phyloP scores from a whole-genome alignment of 805 yeast genomes.

The Sugiyamaella marilandica region DNA sequence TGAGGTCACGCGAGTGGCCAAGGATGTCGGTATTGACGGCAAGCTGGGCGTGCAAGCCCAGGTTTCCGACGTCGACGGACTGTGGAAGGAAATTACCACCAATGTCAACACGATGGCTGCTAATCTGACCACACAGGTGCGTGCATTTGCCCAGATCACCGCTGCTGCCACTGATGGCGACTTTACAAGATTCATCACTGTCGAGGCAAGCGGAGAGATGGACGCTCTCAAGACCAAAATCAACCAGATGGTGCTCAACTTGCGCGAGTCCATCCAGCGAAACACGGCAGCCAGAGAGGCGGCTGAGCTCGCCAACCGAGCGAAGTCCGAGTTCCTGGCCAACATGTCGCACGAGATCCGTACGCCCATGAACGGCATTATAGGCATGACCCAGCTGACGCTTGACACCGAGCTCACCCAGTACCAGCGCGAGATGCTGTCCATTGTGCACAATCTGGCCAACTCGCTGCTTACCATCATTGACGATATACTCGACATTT shows the following conservation, averaged over 20 bases:
- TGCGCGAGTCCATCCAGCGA: constrained; percentile 84
- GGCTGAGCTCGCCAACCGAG: constrained; percentile 83
- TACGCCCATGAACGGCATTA: constrained; percentile 90
- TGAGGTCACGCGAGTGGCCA: constrained; percentile 85
- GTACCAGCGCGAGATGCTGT: constrained; percentile 86
- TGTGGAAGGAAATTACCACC: constrained; percentile 88
- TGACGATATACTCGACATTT: constrained; percentile 86
- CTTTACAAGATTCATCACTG: constrained; percentile 83
- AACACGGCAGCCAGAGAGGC: constrained; percentile 93
- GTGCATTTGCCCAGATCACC: constrained; percentile 90
- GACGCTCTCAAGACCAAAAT: constrained; percentile 50
- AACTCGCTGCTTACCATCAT: constrained; percentile 80
- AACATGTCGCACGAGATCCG: constrained; percentile 85
- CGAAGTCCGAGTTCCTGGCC: constrained; percentile 86
- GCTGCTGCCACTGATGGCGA: constrained; percentile 95
- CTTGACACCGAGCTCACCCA: constrained; percentile 85
- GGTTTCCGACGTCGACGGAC: constrained; percentile 83
- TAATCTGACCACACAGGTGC: constrained; percentile 85
- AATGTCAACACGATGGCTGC: constrained; percentile 93
- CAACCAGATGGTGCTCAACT: constrained; percentile 78
- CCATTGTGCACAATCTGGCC: constrained; percentile 83
- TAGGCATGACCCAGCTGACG: constrained; percentile 88
- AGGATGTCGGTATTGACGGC: constrained; percentile 91
- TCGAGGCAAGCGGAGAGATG: constrained; percentile 91
- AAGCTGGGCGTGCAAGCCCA: constrained; percentile 90